Base-by-base conservation (phyloP, 2,329 filamentous ascomycete genomes). In the Aaosphaeria arxii region DNA sequence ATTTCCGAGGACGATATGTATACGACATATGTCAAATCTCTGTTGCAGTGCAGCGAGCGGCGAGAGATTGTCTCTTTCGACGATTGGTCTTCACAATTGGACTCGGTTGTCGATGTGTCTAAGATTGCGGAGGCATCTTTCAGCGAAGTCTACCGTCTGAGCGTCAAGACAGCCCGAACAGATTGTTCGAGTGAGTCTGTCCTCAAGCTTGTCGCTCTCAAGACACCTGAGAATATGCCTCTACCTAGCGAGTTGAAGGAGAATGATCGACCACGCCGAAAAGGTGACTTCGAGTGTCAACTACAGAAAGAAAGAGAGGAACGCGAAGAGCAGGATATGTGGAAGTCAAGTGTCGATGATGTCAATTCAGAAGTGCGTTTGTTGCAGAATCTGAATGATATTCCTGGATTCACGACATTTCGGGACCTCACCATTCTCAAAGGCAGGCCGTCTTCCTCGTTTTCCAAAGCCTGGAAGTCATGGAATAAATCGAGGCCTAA, bases 121-220 rank as follows among this genome's bases (percentile, higher is more conserved):
- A 87, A 87, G 56, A 78, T 87, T 33, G 83, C 82, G 6, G 83
- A 87, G 63, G 84, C 84, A 2, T 84, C 82, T 1, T 87, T 84
- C 58, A 82, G 81, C 46, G 83, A 86, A 59, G 83, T 87, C 3
- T 86, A 85, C 62, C 80, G 82, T 9, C 68, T 85, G 50, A 75
- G 71, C 6, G 62, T 74, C 2, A 61, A 63, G 38, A 53, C 50
- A 28, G 47, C 56, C 39, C 48, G 56, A 5, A 49, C 53, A 4
- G 59, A 58, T 11, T 56, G 63, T 11, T 58, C 60, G 24, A 66
- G 74, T 44, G 74, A 76, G 52, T 74, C 71, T 2, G 76, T 79
- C 2, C 66, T 79, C 47, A 79, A 79, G 58, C 58, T 79, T 36
- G 59, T 71, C 5, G 59, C 64, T 1, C 47, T 70, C 11, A 62